phyloP scores from a whole-genome alignment of 805 yeast genomes.

The Vanderwaltozyma polyspora region DNA sequence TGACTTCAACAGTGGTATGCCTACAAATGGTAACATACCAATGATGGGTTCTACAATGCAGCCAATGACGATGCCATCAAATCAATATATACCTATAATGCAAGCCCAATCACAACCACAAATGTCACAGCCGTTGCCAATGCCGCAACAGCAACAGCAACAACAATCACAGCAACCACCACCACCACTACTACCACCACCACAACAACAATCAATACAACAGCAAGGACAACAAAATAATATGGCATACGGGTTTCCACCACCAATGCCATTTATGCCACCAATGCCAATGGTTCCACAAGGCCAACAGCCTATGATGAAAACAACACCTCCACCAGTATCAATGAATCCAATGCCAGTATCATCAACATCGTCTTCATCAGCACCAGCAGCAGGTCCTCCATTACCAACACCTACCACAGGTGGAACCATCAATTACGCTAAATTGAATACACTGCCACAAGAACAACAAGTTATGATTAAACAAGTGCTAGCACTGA shows the following conservation, averaged over 20 bases:
- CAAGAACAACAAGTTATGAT: slow-evolving; percentile 48
- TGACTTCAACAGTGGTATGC: slow-evolving; percentile 3
- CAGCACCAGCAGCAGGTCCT: slow-evolving; percentile 3
- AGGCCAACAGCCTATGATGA: slow-evolving; percentile 6
- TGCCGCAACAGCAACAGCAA: slow-evolving; percentile 11
- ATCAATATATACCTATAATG: slow-evolving; percentile 1
- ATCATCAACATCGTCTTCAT: too few relatives aligned
- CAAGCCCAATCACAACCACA: slow-evolving; percentile 6
- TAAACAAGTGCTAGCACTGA: slow-evolving; percentile 36
- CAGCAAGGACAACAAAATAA: background rate
- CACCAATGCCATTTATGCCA: slow-evolving; percentile 12
- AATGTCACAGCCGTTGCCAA: slow-evolving; percentile 7
- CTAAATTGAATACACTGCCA: slow-evolving; percentile 40
- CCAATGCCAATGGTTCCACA: slow-evolving; percentile 4
- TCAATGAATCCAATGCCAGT: too few relatives aligned
- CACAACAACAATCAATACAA: background rate
- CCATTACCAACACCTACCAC: slow-evolving; percentile 9
- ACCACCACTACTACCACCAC: slow-evolving; percentile 1
- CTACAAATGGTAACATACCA: slow-evolving; percentile 6
- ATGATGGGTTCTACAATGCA: background rate
- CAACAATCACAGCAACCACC: slow-evolving; percentile 10
- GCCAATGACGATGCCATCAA: background rate
- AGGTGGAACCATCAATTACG: slow-evolving; percentile 28
- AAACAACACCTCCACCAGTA: slow-evolving; percentile 4
- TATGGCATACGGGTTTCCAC: slow-evolving; percentile 6